Base-by-base conservation (phyloP, 2,329 filamentous ascomycete genomes). In the Trichophyton benhamiae region DNA sequence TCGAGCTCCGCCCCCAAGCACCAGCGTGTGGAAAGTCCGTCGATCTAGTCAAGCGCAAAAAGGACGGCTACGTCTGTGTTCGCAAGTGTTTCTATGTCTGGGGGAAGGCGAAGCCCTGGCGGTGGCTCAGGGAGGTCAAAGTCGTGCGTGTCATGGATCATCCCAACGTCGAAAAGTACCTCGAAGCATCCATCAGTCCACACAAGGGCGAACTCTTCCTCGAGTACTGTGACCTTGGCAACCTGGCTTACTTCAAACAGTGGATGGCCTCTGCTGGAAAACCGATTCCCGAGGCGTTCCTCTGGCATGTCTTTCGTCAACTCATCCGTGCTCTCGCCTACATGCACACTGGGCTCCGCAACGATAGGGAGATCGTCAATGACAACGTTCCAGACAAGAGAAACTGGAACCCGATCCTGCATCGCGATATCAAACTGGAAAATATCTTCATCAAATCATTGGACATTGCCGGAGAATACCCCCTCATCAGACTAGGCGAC, bases 391-490 rank as follows among this genome's bases (percentile, higher is more conserved):
- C 61, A 8, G 49, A 46, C 25, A 6, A 48, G 20, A 7, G 36
- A 15, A 52, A 36, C 8, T 65, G 66, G 62, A 27, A 20, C 27
- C 41, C 46, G 0, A 60, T 68, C 44, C 22, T 68, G 36, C 67
- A 68, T 41, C 49, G 66, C 1, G 66, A 68, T 49, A 65, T 68
- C 58, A 68, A 67, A 57, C 62, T 65, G 2, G 64, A 57, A 2
- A 61, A 61, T 30, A 33, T 63, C 38, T 63, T 59, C 36, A 42
- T 64, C 55, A 60, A 59, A 22, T 22, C 20, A 2, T 30, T 15
- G 7, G 30, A 30, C 17, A 33, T 27, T 20, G 38, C 36, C 13
- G 58, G 58, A 13, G 15, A 30, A 9, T 62, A 61, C 49, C 62
- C 66, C 20, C 27, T 53, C 7, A 20, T 65, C 55, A 63, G 62